phyloP scores from a whole-genome alignment of 495 filamentous ascomycete genomes.

The Tuber microsphaerosporum region DNA sequence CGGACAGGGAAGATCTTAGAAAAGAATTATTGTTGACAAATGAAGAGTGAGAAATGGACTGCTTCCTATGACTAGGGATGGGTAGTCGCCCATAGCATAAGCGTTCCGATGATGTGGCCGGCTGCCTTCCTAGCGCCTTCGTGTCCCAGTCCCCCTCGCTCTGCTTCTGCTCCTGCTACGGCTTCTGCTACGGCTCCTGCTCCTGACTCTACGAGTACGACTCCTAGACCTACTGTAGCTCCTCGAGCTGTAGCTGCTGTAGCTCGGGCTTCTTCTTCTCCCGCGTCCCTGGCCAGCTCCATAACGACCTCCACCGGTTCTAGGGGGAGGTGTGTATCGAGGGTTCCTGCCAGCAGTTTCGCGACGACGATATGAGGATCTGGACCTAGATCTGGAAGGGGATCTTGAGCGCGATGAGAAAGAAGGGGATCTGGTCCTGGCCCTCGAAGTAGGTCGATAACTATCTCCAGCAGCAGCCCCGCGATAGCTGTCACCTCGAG shows the following conservation, averaged over 20 bases:
- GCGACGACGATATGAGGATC: conserved; percentile 50
- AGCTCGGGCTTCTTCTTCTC: conserved; percentile 55
- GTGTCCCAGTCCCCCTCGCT: conserved; percentile 26
- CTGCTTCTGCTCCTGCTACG: conserved; percentile 22
- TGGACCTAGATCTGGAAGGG: conserved; percentile 42
- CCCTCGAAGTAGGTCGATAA: conserved; percentile 37
- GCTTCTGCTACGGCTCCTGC: conserved; percentile 39
- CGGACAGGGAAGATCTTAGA: not conserved
- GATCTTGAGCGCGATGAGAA: conserved; percentile 34
- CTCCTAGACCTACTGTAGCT: conserved; percentile 46
- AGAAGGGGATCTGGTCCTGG: conserved; percentile 28
- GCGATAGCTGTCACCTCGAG: conserved; percentile 32
- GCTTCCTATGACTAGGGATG: not conserved
- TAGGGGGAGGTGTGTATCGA: conserved; percentile 49
- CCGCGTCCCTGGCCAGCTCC: conserved; percentile 43
- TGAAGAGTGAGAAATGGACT: not conserved
- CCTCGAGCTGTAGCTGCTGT: conserved; percentile 54
- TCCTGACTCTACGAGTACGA: conserved; percentile 42
- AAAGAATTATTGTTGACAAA: not conserved
- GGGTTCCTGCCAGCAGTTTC: conserved; percentile 42
- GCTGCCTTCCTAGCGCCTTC: conserved; percentile 18
- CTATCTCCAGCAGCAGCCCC: conserved; percentile 37
- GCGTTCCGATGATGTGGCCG: not conserved
- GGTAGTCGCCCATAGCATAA: not conserved
- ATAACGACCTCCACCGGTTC: conserved; percentile 46